phyloP scores from a whole-genome alignment of 495 filamentous ascomycete genomes.

The Hypoxylon fragiforme region DNA sequence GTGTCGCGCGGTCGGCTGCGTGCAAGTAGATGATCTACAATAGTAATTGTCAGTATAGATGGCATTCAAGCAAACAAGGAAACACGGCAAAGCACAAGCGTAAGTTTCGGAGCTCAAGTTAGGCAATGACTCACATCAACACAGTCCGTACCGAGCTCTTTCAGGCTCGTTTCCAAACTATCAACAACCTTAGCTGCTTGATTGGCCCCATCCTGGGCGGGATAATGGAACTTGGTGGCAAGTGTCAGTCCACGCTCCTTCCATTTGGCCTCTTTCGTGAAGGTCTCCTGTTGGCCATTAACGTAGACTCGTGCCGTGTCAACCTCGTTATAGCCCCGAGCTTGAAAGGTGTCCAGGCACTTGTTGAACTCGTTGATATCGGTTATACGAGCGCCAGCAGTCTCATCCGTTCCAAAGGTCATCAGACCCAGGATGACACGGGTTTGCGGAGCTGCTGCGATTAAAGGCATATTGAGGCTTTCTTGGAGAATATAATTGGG shows the following conservation, averaged over 20 bases:
- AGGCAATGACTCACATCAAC: conserved; percentile 60
- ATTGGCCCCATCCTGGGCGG: conserved; percentile 59
- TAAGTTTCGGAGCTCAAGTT: not conserved
- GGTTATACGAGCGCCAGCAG: conserved; percentile 70
- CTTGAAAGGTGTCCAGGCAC: conserved; percentile 69
- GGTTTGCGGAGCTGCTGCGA: conserved; percentile 45
- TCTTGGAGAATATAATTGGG: not conserved
- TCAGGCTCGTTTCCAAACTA: conserved; percentile 65
- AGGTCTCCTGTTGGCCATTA: conserved; percentile 77
- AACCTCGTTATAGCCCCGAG: conserved; percentile 74
- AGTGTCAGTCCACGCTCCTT: conserved; percentile 79
- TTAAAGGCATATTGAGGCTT: conserved; percentile 50
- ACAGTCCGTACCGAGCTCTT: conserved; percentile 70
- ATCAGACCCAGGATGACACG: conserved; percentile 65
- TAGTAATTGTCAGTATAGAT: conserved; percentile 2
- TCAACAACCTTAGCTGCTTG: conserved; percentile 62
- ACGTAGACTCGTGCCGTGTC: conserved; percentile 81
- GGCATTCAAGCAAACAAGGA: not conserved
- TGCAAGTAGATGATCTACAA: conserved; percentile 80
- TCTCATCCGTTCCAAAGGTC: conserved; percentile 60
- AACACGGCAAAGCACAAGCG: not conserved
- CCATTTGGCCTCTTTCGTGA: conserved; percentile 75
- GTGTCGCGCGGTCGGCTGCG: conserved; percentile 75
- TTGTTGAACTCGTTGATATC: conserved; percentile 64
- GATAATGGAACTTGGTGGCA: conserved; percentile 82